Evolutionary conservation across 2,329 filamentous ascomycete genomes (phyloP).

Genomic region (Colletotrichum godetiae): DNA sequence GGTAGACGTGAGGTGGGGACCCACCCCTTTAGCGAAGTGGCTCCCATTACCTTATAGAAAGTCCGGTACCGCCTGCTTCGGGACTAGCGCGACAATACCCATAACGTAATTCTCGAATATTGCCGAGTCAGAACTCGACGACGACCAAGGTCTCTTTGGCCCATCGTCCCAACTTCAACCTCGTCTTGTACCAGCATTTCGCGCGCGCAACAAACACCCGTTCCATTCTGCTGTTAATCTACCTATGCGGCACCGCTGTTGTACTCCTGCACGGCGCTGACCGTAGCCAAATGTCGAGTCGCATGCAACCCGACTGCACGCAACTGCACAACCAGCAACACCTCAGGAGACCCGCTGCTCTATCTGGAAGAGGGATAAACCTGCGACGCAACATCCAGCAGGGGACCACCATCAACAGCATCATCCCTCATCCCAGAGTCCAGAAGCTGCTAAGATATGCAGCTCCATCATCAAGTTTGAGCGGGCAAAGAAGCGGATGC

Average conservation of each 20-base stretch:
- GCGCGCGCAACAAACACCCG: background rate
- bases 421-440: conserved; percentile 8
- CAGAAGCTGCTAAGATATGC: background rate
- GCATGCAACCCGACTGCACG: conserved; percentile 11
- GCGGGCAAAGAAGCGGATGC: background rate
- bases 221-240: background rate
- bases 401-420: conserved; percentile 10
- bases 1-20: background rate
- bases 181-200: background rate
- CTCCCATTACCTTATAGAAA: conserved; percentile 63
- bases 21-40: conserved; percentile 31
- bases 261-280: background rate
- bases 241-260: background rate
- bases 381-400: conserved; percentile 16
- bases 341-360: background rate
- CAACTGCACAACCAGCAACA: background rate
- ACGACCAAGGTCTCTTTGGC: background rate
- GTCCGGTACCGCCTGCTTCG: conserved; percentile 39
- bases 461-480: conserved; percentile 1
- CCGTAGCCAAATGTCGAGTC: background rate
- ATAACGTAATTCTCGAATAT: conserved; percentile 60
- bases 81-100: conserved; percentile 49
- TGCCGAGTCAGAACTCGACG: conserved; percentile 44
- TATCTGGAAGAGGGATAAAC: conserved; percentile 5
- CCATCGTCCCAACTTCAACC: conserved; percentile 8